Base-by-base conservation (phyloP, 23 red algal genomes). In the Gracilaria gracilis region DNA sequence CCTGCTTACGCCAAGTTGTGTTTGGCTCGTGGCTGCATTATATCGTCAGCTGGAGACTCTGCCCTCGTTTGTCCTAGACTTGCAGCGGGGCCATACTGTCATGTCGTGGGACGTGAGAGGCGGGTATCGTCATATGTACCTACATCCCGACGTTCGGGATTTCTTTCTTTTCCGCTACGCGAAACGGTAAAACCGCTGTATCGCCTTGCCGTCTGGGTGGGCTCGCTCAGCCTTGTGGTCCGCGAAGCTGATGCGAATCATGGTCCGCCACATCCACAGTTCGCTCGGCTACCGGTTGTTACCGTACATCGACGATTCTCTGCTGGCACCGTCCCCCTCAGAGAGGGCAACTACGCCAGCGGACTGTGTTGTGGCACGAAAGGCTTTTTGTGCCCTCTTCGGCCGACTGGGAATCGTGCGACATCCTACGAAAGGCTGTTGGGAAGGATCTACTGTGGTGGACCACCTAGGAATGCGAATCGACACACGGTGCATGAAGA, bases 81-180 rank as follows among this genome's bases (percentile, higher is more conserved):
- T 61, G 15, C 15, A 79, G 36, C 31, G 51, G 27, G 67, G 25
- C 44, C 67, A 88, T 44, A 27, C 29, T 4, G 0, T 91, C 53
- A 91, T 91, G 75, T 91, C 87, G 32, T 91, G 59, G 59, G 76
- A 82, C 25, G 37, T 91, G 29, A 91, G 42, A 32, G 51, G 62
- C 23, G 87, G 75, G 44, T 91, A 91, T 46, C n/a, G n/a, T n/a
- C n/a, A 11, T 46, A 46, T 46, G 42, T 46, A 46, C 42, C 5
- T 46, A 46, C 42, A 46, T 11, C 42, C 42, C 42, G 42, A 46
- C 11, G 11, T 46, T 7, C 4, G 42, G 11, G 42, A 46, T 4
- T 46, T 7, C 11, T 46, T 46, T 11, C 11, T 46, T 4, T 46
- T 46, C 42, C 42, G 42, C 42, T 46, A 46, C 42, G 42, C 42